Evolutionary conservation across 257 asterid species (phyloP), one percentile per base, ranked within the genome.

Genomic region (Solanum lycopersicoides): DNA sequence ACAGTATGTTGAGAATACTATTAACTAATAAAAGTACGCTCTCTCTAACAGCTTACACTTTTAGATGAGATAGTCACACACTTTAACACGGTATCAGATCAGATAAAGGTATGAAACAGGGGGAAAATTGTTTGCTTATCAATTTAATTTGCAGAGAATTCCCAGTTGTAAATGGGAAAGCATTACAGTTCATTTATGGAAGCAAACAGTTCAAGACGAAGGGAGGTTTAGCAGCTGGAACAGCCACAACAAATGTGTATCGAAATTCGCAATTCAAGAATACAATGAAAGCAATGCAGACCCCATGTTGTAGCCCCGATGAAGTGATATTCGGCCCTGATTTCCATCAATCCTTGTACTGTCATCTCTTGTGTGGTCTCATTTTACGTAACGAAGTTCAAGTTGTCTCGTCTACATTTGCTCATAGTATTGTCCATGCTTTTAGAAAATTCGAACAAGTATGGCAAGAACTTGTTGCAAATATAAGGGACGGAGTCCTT

Each of bases 281-380:
- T 87, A 95, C 98, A 5, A 94, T 96, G 98, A 89, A 90, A 86
- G 97, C 94, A 7, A 94, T 96, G 98, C 98, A 93, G 85, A 95
- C 96, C 0, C 94, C 98, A 0, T 93, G 95, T 90, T 93, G 98
- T 91, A 97, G 99, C 89, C 99, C 99, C 0, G 98, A 97, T 76
- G 99, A 97, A 86, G 99, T 97, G 47, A 97, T 97, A 39, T 95
- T 97, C 13, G 98, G 99, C 56, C 95, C 96, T 1, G 98, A 97
- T 71, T 95, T 93, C 79, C 93, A 94, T 87, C 99, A 97, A 74
- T 95, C 98, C 0, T 80, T 96, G 20, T 97, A 95, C 89, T 95
- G 99, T 82, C 99, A 97, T 86, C 97, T 97, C 1, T 82, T 97
- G 23, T 95, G 96, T 15, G 99, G 99, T 6, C 97, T 97, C 63